Base-by-base conservation (phyloP, 2,329 filamentous ascomycete species). In the Microdochium bolleyi region DNA sequence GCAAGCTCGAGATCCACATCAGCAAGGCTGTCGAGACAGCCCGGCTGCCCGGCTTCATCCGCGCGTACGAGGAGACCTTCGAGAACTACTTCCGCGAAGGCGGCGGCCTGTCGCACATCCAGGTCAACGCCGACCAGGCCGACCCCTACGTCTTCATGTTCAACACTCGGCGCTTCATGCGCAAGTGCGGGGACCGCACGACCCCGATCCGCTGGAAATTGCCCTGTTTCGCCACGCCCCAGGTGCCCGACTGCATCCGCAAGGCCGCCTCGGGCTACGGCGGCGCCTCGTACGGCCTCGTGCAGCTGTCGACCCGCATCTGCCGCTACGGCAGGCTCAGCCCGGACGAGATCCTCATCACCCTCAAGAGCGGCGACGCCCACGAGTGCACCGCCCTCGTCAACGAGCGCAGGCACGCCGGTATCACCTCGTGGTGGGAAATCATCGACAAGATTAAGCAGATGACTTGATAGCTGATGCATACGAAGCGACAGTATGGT, bases 1-100 rank as follows among this genome's bases (percentile, higher is more conserved):
- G n/a, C n/a, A n/a, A n/a, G 41, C 41, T 46, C 41, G 41, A 46
- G 41, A 46, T 46, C 19, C 41, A 46, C 41, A 46, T 46, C 41
- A 46, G 41, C 41, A 46, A 46, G 21, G 41, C 41, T 13, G 41
- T 46, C 21, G 41, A 46, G 41, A 46, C 41, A 8, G 41, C 41
- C 7, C 41, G 41, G 5, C 41, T 46, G 19, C 41, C 41, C 19
- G 14, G 19, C 9, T 46, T 46, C 41, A 10, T 10, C 21, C 41
- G 41, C 8, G 41, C 41, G 14, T 46, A 46, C 41, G 41, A 46
- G 41, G 41, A 46, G 41, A 46, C 41, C 8, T 46, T 46, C 22
- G 41, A 46, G 41, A 46, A 46, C 41, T 46, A 46, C 41, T 46
- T 46, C 19, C 41, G 41, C 41, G 41, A 46, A 13, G 41, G 41